These are phyloP conservation scores for Alternaria incomplexa DNA, from an alignment of 2,329 filamentous ascomycete species.

Conservation along the genomic window DNA sequence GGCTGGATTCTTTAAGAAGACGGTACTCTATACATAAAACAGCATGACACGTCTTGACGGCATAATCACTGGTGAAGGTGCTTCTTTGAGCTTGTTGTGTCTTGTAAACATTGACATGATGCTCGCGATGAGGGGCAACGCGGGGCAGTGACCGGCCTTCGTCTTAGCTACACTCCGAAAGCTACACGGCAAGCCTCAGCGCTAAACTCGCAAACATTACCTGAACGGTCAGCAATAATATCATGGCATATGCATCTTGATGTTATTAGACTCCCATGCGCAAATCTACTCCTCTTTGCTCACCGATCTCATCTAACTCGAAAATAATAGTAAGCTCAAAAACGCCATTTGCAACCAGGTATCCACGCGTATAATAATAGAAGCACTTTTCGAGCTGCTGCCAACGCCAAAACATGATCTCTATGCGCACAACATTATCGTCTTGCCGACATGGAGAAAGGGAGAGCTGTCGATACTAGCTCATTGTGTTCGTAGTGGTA, in stretches of 20 bases:
- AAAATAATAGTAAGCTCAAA: background rate
- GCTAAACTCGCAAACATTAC: background rate
- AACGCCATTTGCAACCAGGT: slow-evolving; percentile 9
- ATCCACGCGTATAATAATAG: slow-evolving; percentile 9
- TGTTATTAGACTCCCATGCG: background rate
- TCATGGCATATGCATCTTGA: background rate
- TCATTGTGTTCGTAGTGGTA: slow-evolving; percentile 49
- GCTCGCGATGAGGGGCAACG: slow-evolving; percentile 34
- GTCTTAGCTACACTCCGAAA: background rate
- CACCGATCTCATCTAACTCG: background rate
- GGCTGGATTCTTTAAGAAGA: background rate
- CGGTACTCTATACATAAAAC: background rate
- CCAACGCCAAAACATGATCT: background rate
- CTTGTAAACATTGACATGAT: slow-evolving; percentile 15
- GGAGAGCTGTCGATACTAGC: slow-evolving; percentile 39
- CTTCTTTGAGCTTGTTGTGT: slow-evolving; percentile 1
- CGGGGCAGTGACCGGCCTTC: slow-evolving; percentile 23
- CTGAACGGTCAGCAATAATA: background rate
- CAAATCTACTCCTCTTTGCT: background rate
- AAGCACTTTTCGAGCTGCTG: background rate
- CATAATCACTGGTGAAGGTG: background rate
- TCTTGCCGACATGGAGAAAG: slow-evolving; percentile 35
- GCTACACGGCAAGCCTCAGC: background rate
- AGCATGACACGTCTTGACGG: background rate
- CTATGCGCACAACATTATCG: slow-evolving; percentile 7